Evolutionary conservation across 257 asterid genomes (phyloP).

Genomic region (Solanum microdontum): DNA sequence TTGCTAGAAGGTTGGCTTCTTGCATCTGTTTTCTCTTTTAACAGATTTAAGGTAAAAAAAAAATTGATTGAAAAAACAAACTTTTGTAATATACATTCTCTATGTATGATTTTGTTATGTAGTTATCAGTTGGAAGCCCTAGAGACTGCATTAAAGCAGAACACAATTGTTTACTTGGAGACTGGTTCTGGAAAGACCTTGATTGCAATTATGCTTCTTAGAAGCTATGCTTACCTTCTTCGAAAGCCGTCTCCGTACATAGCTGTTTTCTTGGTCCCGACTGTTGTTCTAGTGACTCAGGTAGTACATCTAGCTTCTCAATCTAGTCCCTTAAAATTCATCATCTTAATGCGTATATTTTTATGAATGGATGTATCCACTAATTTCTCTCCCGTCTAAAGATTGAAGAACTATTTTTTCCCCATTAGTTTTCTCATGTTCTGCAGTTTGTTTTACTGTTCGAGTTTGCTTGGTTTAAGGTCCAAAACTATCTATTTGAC

Average conservation of each 20-base stretch:
- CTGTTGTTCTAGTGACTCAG: conserved; percentile 64
- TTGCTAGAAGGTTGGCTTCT: conserved; percentile 43
- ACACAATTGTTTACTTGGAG: conserved; percentile 70
- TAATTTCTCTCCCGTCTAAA: neutral
- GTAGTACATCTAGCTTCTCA: neutral
- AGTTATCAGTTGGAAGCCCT: conserved; percentile 84
- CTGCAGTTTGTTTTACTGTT: neutral
- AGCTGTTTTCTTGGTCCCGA: conserved; percentile 84
- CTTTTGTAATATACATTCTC: neutral
- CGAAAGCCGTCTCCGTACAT: conserved; percentile 49
- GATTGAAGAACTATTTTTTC: neutral
- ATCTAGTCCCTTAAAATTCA: neutral
- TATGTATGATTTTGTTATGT: conserved; percentile 3
- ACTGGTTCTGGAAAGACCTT: conserved; percentile 87
- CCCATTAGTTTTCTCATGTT: neutral
- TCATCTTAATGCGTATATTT: neutral
- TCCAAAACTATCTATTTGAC: neutral
- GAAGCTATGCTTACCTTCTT: conserved; percentile 43
- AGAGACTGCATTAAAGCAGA: conserved; percentile 50
- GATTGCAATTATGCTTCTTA: conserved; percentile 74
- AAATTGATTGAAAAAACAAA: neutral
- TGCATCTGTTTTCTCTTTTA: neutral
- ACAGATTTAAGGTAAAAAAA: neutral
- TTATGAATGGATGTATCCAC: neutral
- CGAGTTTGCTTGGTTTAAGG: neutral